These are phyloP conservation scores for Dipteronia dyeriana DNA, from an alignment of 345 rosid species.

Conservation along the genomic window DNA sequence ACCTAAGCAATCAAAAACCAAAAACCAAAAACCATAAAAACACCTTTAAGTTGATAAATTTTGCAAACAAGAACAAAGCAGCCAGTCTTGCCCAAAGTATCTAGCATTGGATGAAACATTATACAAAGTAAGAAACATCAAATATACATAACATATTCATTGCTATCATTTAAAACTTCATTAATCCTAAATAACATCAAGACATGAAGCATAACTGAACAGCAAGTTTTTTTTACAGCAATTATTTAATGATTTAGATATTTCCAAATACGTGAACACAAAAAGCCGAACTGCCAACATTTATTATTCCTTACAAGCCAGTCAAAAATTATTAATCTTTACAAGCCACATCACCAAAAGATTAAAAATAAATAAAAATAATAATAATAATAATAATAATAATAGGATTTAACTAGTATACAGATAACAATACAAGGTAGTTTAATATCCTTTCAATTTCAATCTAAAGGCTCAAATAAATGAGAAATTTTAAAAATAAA, in stretches of 20 bases:
- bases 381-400: neutral
- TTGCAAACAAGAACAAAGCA: neutral
- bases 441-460: too few relatives aligned
- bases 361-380: neutral
- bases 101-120: neutral
- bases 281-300: neutral
- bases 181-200: neutral
- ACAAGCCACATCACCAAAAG: constrained; percentile 3
- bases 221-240: neutral
- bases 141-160: neutral
- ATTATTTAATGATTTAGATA: neutral
- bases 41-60: neutral
- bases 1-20: constrained; percentile 5
- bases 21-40: neutral
- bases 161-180: neutral
- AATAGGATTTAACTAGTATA: too few relatives aligned
- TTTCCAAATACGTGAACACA: neutral
- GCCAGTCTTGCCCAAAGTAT: neutral
- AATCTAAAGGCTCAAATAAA: too few relatives aligned
- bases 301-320: neutral
- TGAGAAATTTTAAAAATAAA: too few relatives aligned
- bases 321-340: neutral
- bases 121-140: neutral
- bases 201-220: neutral
- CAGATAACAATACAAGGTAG: too few relatives aligned